These are phyloP conservation scores for Saitozyma podzolica DNA, from an alignment of 768 basidiomycete species.

Conservation along the genomic window DNA sequence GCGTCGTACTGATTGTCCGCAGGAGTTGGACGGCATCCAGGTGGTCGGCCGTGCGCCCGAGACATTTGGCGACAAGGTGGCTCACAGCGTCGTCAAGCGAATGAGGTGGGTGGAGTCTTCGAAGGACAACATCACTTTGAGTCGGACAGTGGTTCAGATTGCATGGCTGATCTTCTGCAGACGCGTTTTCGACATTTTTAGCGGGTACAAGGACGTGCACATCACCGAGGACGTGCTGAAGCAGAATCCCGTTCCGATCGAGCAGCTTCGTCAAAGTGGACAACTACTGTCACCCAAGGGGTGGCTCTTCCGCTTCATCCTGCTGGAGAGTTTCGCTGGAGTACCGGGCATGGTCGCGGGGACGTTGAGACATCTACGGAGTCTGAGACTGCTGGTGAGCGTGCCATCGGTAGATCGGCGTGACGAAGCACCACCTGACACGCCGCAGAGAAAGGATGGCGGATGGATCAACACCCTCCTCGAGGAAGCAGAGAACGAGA, in stretches of 20 bases:
- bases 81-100: conserved; percentile 64
- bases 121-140: conserved; percentile 6
- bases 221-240: conserved; percentile 55
- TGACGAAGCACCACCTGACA: conserved; percentile 2
- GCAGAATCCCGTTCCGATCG: conserved; percentile 63
- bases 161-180: not conserved
- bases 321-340: conserved; percentile 87
- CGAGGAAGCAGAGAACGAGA: conserved; percentile 96
- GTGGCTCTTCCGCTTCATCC: conserved; percentile 68
- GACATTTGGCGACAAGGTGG: conserved; percentile 72
- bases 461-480: conserved; percentile 90
- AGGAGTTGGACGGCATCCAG: conserved; percentile 56
- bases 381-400: conserved; percentile 80
- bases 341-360: conserved; percentile 83
- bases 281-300: conserved; percentile 70
- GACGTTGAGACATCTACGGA: conserved; percentile 74
- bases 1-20: not conserved
- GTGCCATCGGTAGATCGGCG: not conserved
- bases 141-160: not conserved
- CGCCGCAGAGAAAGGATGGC: conserved; percentile 58
- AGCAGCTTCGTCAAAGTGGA: conserved; percentile 73
- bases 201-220: conserved; percentile 75
- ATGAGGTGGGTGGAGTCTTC: conserved; percentile 17
- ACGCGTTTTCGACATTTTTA: conserved; percentile 71
- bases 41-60: conserved; percentile 69